Evolutionary conservation across 176 grass and related monocot species (phyloP).

Genomic region (Hyparrhenia diplandra): DNA sequence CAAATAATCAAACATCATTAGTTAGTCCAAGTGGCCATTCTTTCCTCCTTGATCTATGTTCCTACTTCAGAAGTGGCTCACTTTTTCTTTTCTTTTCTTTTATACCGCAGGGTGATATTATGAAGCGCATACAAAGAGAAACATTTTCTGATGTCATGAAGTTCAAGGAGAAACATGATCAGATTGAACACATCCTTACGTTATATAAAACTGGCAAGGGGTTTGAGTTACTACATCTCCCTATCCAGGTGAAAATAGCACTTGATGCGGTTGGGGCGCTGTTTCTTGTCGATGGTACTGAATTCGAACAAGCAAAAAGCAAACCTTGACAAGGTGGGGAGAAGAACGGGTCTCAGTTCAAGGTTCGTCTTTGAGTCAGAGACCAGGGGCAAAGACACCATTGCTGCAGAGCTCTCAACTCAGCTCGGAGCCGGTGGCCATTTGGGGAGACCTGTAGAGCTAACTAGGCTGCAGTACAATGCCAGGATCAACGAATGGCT

Average conservation of each 20-base stretch:
- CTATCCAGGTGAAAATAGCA: slow-evolving; percentile 27
- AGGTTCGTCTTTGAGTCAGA: slow-evolving; percentile 70
- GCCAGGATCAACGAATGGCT: slow-evolving; percentile 48
- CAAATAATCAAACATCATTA: not conserved
- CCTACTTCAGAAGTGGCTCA: not conserved
- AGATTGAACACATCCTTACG: slow-evolving; percentile 53
- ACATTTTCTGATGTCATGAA: slow-evolving; percentile 59
- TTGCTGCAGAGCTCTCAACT: slow-evolving; percentile 58
- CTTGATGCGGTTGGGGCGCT: slow-evolving; percentile 32
- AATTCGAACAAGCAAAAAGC: slow-evolving; percentile 13
- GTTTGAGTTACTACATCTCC: slow-evolving; percentile 31
- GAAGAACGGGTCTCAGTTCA: slow-evolving; percentile 54
- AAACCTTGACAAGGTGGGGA: slow-evolving; percentile 24
- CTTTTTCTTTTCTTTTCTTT: not conserved
- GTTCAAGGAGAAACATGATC: slow-evolving; percentile 57
- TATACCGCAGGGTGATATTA: slow-evolving; percentile 49
- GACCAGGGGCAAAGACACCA: slow-evolving; percentile 65
- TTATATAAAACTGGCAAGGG: slow-evolving; percentile 34
- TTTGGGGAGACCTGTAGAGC: slow-evolving; percentile 46
- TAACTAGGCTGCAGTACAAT: slow-evolving; percentile 70
- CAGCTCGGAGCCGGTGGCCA: slow-evolving; percentile 6
- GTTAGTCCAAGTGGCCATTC: not conserved
- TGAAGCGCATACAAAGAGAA: slow-evolving; percentile 70
- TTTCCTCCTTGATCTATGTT: not conserved
- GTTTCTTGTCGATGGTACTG: slow-evolving; percentile 12